Evolutionary conservation across 805 yeast genomes (phyloP), one percentile per base, ranked within the genome.

Genomic region (Yarrowia sp.): DNA sequence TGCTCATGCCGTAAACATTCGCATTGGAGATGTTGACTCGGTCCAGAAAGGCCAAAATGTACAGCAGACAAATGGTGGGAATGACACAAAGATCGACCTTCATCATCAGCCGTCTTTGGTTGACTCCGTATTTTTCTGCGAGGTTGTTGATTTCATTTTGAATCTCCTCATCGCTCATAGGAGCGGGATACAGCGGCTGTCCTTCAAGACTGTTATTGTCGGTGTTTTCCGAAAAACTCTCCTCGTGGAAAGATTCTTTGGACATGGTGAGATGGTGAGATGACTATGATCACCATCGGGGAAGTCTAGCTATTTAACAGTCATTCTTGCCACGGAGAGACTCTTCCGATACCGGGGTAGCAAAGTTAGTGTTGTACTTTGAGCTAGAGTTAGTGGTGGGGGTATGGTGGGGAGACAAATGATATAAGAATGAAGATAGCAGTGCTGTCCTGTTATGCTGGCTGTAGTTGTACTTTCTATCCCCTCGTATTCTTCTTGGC

Each of bases 21-120:
- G 96, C 96, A 74, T 90, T 89, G 32, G 92, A 85, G 67, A 90
- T 88, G 73, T 90, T 90, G 66, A 89, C 92, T 74, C 96, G 80
- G 73, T 90, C 96, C 71, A 90, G 76, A 71, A 89, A 90, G 0
- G 93, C 87, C 67, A 89, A 80, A 74, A 90, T 84, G 71, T 90
- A 90, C 49, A 90, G 78, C 30, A 89, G 71, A 71, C 91, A 84
- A 68, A 90, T 87, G n/a, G 91, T 85, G 4, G 92, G 91, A 30
- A 89, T 86, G 41, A 89, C 85, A 67, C 89, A 83, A 0, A 84
- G 62, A 70, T 89, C 93, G 33, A 86, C 78, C 70, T 87, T 88
- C 80, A 84, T 77, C 83, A 83, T 82, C 28, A 89, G 75, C 68
- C 77, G 80, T 48, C 70, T 76, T 40, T 86, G 85, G 72, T 87